A percentile compares a stretch with the other conserved stretches of the same genome.
These are phyloP conservation scores for Boletus sp. DNA, from an alignment of 1,284 basidiomycete species.

Conservation along the genomic window DNA sequence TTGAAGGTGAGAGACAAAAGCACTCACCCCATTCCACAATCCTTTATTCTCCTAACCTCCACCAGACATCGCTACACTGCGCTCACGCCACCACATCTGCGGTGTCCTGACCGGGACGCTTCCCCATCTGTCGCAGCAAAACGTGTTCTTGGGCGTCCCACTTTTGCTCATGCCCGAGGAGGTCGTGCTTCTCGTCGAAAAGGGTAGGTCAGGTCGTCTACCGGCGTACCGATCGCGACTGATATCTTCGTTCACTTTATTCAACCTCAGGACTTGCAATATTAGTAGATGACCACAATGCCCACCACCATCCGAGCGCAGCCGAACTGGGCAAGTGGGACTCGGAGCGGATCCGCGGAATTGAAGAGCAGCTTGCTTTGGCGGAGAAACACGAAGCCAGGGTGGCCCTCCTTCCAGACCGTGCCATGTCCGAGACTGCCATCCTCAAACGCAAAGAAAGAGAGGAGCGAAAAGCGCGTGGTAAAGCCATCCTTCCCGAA, in stretches of 20 bases:
- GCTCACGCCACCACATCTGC: constrained; percentile 77
- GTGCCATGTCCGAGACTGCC: constrained; percentile 58
- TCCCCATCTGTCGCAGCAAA: constrained; percentile 94
- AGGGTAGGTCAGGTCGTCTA: constrained; percentile 45
- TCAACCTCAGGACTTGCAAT: constrained; percentile 61
- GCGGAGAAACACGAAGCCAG: constrained; percentile 44
- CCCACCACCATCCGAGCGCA: constrained; percentile 57
- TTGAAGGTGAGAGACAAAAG: constrained; percentile 55
- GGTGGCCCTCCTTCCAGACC: constrained; percentile 42
- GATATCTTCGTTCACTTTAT: constrained; percentile 1
- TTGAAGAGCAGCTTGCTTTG: constrained; percentile 44
- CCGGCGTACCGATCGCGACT: neutral
- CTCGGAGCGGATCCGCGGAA: constrained; percentile 41
- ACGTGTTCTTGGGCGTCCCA: constrained; percentile 91
- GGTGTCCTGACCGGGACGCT: constrained; percentile 88
- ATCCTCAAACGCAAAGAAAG: constrained; percentile 66
- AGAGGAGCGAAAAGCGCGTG: constrained; percentile 41
- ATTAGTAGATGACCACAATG: constrained; percentile 69
- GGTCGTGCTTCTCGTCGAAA: constrained; percentile 79
- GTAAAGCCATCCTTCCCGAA: neutral
- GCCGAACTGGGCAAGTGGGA: constrained; percentile 56
- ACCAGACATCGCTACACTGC: constrained; percentile 73
- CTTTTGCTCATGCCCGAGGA: constrained; percentile 89
- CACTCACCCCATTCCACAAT: neutral
- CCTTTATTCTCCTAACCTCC: neutral